Percentiles rank a stretch among this genome's conserved stretches.
Evolutionary conservation across 176 grass and related monocot genomes (phyloP).

Genomic region (Saccharum officinarum): DNA sequence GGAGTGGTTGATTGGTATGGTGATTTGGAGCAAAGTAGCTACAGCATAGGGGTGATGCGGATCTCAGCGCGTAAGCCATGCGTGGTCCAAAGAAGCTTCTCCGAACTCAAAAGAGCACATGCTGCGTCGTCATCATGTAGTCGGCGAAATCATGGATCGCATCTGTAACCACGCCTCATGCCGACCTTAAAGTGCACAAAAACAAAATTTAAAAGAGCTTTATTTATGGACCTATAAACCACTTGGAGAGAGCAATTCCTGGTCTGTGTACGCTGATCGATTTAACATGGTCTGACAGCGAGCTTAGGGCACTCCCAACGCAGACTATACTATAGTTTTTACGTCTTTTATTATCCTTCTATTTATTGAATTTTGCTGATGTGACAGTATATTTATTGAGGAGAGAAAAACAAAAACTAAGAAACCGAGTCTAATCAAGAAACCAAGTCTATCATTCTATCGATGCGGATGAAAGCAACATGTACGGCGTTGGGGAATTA

Average conservation of each 20-base stretch:
- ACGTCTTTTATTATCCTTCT: too few species aligned
- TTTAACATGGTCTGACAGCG: background rate
- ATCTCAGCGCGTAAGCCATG: background rate
- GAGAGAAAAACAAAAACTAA: too few species aligned
- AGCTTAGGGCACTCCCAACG: too few species aligned
- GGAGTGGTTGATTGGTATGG: too few species aligned
- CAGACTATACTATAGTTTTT: too few species aligned
- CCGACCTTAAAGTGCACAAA: conserved; percentile 11
- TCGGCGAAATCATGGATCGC: background rate
- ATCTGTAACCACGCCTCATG: background rate
- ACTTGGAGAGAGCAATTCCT: background rate
- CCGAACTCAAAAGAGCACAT: background rate
- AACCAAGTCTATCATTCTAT: too few species aligned
- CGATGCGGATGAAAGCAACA: too few species aligned
- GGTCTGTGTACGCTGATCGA: background rate
- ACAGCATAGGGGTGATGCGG: background rate
- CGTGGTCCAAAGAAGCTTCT: conserved; percentile 6
- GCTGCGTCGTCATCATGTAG: background rate
- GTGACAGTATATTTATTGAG: too few species aligned
- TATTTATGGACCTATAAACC: background rate
- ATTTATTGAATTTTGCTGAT: too few species aligned
- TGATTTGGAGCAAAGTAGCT: background rate
- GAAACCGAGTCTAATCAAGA: too few species aligned
- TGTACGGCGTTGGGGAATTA: too few species aligned
- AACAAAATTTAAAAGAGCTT: background rate